Conservation (phyloP, 495 filamentous ascomycete species). For the Aspergillus hancockii region DNA sequence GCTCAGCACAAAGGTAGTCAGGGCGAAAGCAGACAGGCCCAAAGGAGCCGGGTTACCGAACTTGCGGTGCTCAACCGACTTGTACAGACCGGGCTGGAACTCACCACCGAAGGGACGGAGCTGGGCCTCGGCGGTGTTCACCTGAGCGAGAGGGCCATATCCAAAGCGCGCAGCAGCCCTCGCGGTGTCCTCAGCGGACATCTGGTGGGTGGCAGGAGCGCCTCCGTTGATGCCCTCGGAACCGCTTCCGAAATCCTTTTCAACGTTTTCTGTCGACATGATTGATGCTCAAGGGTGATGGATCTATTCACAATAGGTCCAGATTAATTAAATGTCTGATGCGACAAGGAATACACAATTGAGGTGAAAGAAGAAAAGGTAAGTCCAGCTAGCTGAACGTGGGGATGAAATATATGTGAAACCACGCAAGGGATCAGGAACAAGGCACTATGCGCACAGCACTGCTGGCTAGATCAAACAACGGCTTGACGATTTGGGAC, state of each 20-base stretch:
- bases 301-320: neutral
- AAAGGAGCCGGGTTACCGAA: constrained; percentile 87
- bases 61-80: constrained; percentile 71
- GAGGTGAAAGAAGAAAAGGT: constrained; percentile 4
- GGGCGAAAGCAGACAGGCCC: constrained; percentile 84
- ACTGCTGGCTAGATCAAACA: constrained; percentile 33
- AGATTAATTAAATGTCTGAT: neutral
- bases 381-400: constrained; percentile 29
- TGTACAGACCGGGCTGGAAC: constrained; percentile 93
- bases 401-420: constrained; percentile 14
- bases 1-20: constrained; percentile 93
- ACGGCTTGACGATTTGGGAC: constrained; percentile 14
- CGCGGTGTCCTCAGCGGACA: constrained; percentile 51
- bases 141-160: constrained; percentile 68
- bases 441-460: constrained; percentile 32
- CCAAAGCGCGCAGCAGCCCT: constrained; percentile 51
- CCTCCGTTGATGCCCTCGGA: constrained; percentile 22
- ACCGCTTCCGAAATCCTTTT: constrained; percentile 36
- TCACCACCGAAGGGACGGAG: constrained; percentile 91
- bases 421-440: constrained; percentile 7
- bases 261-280: constrained; percentile 38
- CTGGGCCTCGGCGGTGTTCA: constrained; percentile 61
- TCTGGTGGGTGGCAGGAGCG: constrained; percentile 28
- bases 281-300: constrained; percentile 15
- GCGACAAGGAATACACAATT: neutral